Evolutionary conservation across 2,329 filamentous ascomycete genomes (phyloP), one percentile per base, ranked within the genome.

Genomic region (Microsporum canis): DNA sequence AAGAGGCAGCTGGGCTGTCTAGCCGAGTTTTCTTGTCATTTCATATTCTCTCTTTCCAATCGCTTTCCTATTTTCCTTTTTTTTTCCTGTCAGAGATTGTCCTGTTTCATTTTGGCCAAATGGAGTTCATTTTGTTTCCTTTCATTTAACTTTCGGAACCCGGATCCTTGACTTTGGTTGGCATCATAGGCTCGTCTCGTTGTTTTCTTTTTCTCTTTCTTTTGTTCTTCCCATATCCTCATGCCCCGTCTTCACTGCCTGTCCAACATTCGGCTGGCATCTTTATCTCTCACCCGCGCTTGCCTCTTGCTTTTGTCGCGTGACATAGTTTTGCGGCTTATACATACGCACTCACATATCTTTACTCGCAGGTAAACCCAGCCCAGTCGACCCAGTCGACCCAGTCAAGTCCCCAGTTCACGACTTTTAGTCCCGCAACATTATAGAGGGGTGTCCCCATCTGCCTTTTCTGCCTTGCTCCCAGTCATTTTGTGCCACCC

Each of bases 1-100:
- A 58, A 70, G 66, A 61, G 87, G 88, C 61, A 89, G 87, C 68
- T 91, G 88, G 87, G 87, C 86, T 47, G 81, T 88, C 62, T 88
- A 65, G 70, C 34, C n/a, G 5, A 14, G 10, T 23, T 23, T 23
- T 23, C 17, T 23, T 23, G 17, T 23, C 17, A 23, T 23, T 23
- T 10, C 38, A 3, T 39, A 8, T 12, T 12, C 23, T 29, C 27
- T 12, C 27, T 29, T 8, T 31, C 33, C 12, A n/a, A 36, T n/a
- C 29, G 17, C 29, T 31, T 10, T 14, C 17, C 17, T 17, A 55
- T 31, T n/a, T 55, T 12, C 31, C 51, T 34, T 14, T 5, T 23
- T n/a, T n/a, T n/a, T 14, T 55, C 33, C 2, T 34, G 29, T 55
- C 51, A 36, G 51, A 55, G 7, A 31, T 31, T 51, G 45, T 55